phyloP scores from a whole-genome alignment of 208 protist genomes.

The Crithidia thermophila region DNA sequence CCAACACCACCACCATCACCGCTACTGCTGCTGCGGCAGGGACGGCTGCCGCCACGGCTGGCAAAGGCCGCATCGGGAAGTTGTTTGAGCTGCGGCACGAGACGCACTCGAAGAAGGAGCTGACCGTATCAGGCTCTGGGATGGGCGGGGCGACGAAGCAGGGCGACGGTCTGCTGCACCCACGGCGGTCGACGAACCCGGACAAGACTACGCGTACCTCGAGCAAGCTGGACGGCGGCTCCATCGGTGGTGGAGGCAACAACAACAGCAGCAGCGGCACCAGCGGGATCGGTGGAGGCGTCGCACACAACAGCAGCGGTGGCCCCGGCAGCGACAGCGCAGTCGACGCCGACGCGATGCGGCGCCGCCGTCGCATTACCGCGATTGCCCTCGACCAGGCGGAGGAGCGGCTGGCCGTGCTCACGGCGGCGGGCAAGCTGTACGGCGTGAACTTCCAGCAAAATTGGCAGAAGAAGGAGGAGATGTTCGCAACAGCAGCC shows the following conservation, averaged over 20 bases:
- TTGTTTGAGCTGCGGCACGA: slow-evolving; percentile 19
- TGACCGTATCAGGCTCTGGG: neutral
- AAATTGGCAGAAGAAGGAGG: slow-evolving; percentile 40
- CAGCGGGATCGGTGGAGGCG: neutral
- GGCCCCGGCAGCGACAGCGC: slow-evolving; percentile 2
- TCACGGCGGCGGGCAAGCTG: slow-evolving; percentile 63
- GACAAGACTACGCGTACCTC: too few relatives aligned
- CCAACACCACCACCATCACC: too few relatives aligned
- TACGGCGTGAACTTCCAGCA: slow-evolving; percentile 62
- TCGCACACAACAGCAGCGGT: neutral
- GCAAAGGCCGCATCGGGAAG: slow-evolving; percentile 8
- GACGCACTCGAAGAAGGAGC: neutral
- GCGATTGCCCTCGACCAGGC: slow-evolving; percentile 67
- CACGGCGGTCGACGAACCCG: neutral
- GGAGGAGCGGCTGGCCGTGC: slow-evolving; percentile 69
- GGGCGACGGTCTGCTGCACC: neutral
- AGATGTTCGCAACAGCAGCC: slow-evolving; percentile 13
- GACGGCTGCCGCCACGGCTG: too few relatives aligned
- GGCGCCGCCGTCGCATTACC: slow-evolving; percentile 30
- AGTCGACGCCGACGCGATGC: slow-evolving; percentile 1
- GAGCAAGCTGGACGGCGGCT: too few relatives aligned
- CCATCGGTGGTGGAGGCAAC: neutral
- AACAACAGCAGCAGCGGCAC: neutral
- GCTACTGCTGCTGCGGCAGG: too few relatives aligned
- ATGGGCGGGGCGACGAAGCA: neutral